phyloP scores from a whole-genome alignment of 2,329 filamentous ascomycete genomes.

The Phoma sp. region DNA sequence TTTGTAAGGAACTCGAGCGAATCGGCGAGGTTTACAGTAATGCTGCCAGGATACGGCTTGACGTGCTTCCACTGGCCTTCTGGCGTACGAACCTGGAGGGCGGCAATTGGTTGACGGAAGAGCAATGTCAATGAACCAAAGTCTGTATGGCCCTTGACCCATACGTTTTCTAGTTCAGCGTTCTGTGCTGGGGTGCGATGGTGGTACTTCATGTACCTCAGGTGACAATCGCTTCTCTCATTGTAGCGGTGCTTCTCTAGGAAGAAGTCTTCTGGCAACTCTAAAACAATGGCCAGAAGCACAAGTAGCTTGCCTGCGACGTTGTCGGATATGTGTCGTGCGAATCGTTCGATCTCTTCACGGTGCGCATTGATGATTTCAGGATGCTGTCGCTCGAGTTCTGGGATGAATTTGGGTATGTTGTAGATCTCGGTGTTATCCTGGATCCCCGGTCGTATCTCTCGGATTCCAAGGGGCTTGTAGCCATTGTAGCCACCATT shows the following conservation, averaged over 20 bases:
- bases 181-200: constrained; percentile 55
- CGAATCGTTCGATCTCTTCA: constrained; percentile 62
- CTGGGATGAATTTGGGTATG: constrained; percentile 65
- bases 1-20: constrained; percentile 47
- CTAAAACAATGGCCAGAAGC: constrained; percentile 62
- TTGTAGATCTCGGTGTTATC: constrained; percentile 67
- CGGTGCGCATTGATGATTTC: constrained; percentile 48
- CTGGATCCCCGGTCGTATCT: constrained; percentile 47
- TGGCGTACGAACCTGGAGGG: constrained; percentile 56
- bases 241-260: constrained; percentile 63
- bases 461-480: constrained; percentile 20
- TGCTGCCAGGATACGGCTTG: constrained; percentile 44
- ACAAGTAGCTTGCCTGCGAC: constrained; percentile 58
- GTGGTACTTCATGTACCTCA: constrained; percentile 66
- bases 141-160: constrained; percentile 59
- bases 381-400: constrained; percentile 51
- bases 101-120: constrained; percentile 64
- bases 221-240: constrained; percentile 61
- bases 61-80: constrained; percentile 47
- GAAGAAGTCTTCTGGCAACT: constrained; percentile 64
- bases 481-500: constrained; percentile 57
- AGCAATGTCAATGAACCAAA: constrained; percentile 62
- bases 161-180: constrained; percentile 45
- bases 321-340: constrained; percentile 31
- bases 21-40: constrained; percentile 50